phyloP scores from a whole-genome alignment of 768 basidiomycete genomes.

The Fomitopsis pulvina region DNA sequence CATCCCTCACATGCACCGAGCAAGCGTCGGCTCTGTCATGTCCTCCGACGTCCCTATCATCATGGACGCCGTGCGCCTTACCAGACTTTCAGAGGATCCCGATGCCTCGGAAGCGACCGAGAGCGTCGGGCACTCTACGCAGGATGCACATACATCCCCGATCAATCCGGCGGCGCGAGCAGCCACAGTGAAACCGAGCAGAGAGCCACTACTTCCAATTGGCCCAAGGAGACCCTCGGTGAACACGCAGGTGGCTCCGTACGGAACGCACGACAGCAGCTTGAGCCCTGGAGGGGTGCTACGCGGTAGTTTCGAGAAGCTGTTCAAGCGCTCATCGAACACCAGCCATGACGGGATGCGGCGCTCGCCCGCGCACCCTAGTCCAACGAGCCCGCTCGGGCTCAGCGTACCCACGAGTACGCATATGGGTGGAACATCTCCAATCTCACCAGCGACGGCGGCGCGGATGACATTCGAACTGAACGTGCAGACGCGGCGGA shows the following conservation, averaged over 20 bases:
- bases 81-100: constrained; percentile 29
- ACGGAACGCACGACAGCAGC: constrained; percentile 23
- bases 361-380: constrained; percentile 17
- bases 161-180: constrained; percentile 35
- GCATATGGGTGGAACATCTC: constrained; percentile 6
- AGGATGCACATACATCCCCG: constrained; percentile 25
- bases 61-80: constrained; percentile 33
- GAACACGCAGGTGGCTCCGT: constrained; percentile 17
- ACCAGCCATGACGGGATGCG: constrained; percentile 30
- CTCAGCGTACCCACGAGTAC: constrained; percentile 9
- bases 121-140: constrained; percentile 21
- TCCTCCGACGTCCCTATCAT: constrained; percentile 14
- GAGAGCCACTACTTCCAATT: constrained; percentile 67
- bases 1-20: constrained; percentile 23
- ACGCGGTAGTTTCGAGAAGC: constrained; percentile 55
- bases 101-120: constrained; percentile 40
- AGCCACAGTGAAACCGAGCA: constrained; percentile 46
- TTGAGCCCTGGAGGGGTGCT: constrained; percentile 31
- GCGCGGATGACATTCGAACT: constrained; percentile 22
- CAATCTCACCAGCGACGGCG: constrained; percentile 9
- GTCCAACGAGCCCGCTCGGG: constrained; percentile 10
- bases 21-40: constrained; percentile 21
- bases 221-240: constrained; percentile 20
- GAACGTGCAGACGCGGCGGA: constrained; percentile 16
- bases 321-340: constrained; percentile 48